Evolutionary conservation across 345 rosid species (phyloP).

Genomic region (Dimocarpus longan): DNA sequence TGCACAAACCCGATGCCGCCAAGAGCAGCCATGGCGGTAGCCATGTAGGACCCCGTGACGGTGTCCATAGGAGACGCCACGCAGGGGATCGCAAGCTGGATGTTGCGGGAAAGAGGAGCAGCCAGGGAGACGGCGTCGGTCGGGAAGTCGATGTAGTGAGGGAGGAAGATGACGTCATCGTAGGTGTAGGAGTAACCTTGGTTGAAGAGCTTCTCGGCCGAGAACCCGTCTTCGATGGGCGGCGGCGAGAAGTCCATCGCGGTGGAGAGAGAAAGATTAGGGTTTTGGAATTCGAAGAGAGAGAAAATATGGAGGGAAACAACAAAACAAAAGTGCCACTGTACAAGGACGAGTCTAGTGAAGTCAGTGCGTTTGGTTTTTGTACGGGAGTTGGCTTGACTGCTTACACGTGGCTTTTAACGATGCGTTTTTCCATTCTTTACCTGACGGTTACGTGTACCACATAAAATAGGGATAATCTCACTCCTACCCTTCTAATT

Average conservation of each 20-base stretch:
- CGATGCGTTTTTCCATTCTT: too few species aligned
- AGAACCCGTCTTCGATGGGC: slow-evolving; percentile 66
- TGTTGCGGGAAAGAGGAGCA: slow-evolving; percentile 68
- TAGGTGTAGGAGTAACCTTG: slow-evolving; percentile 91
- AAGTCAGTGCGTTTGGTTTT: too few species aligned
- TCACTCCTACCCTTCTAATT: too few species aligned
- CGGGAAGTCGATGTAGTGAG: slow-evolving; percentile 90
- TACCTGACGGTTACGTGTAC: too few species aligned
- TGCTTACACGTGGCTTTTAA: too few species aligned
- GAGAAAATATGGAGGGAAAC: slow-evolving; percentile 23
- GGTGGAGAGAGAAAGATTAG: neutral
- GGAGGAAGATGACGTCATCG: slow-evolving; percentile 89
- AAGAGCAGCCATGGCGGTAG: slow-evolving; percentile 80
- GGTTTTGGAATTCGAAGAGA: neutral
- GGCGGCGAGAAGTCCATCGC: slow-evolving; percentile 17
- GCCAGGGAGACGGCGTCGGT: slow-evolving; percentile 75
- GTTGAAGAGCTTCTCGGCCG: slow-evolving; percentile 62
- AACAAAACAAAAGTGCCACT: too few species aligned
- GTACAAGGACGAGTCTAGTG: too few species aligned
- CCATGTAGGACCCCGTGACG: slow-evolving; percentile 88
- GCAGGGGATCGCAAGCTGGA: slow-evolving; percentile 74
- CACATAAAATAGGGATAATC: too few species aligned
- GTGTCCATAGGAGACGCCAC: slow-evolving; percentile 98
- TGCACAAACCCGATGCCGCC: slow-evolving; percentile 86
- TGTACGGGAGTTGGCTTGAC: too few species aligned